Percentiles rank a stretch among this genome's conserved stretches.
Evolutionary conservation across 441 rosid species (phyloP).

Genomic region (Pelargonium fulgidum): DNA sequence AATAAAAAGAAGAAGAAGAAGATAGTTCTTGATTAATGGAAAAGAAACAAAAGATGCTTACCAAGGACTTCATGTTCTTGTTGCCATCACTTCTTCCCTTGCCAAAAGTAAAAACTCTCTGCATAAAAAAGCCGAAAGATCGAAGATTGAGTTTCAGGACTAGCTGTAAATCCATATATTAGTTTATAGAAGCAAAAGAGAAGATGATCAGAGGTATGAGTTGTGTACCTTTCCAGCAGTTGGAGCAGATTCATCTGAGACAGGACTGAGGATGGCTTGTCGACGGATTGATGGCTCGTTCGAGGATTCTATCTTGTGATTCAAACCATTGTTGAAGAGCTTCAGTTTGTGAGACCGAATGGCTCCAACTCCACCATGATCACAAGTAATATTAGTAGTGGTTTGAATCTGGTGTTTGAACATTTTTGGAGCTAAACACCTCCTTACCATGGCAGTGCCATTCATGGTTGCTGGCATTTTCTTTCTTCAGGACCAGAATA

Average conservation of each 20-base stretch:
- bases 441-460: not conserved
- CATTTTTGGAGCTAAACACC: not conserved
- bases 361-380: not conserved
- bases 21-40: not conserved
- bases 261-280: conserved; percentile 32
- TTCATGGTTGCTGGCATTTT: conserved; percentile 1
- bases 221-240: conserved; percentile 33
- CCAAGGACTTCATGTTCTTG: conserved; percentile 93
- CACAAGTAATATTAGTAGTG: no score
- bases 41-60: conserved; percentile 23
- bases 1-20: no score
- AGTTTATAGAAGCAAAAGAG: not conserved
- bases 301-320: not conserved
- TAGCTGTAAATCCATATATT: not conserved
- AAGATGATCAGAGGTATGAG: not conserved
- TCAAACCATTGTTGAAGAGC: not conserved
- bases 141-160: no score
- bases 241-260: conserved; percentile 31
- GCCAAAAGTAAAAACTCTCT: conserved; percentile 85
- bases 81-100: conserved; percentile 93
- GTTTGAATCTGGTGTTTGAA: not conserved
- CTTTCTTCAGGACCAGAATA: not conserved
- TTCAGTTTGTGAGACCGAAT: not conserved
- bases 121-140: conserved; percentile 18
- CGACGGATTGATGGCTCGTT: conserved; percentile 14